These are phyloP conservation scores for Coniferiporia sulphurascens DNA, from an alignment of 1,284 basidiomycete genomes.

Conservation along the genomic window DNA sequence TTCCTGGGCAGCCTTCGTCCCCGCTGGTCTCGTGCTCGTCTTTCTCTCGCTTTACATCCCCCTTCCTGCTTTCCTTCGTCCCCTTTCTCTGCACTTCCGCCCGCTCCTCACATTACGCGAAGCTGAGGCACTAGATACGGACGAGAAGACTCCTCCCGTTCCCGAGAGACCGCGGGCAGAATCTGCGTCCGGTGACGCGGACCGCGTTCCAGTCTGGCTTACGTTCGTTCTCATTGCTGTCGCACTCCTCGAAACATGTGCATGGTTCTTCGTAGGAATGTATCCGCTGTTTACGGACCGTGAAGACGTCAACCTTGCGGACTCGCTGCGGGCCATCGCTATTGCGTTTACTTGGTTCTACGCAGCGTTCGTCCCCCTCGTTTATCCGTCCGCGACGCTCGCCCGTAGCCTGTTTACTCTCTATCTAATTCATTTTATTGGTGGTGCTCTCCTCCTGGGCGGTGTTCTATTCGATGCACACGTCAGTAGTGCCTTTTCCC, in stretches of 20 bases:
- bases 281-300: conserved; percentile 32
- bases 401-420: conserved; percentile 52
- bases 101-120: conserved; percentile 52
- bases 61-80: conserved; percentile 27
- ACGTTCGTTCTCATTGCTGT: conserved; percentile 46
- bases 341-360: conserved; percentile 54
- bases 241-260: conserved; percentile 44
- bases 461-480: conserved; percentile 44
- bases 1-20: conserved; percentile 51
- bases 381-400: conserved; percentile 38
- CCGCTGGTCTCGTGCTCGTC: conserved; percentile 42
- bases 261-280: conserved; percentile 46
- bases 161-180: background rate
- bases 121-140: conserved; percentile 46
- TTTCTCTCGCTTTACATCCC: conserved; percentile 38
- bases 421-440: conserved; percentile 40
- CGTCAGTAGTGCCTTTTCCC: conserved; percentile 35
- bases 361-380: conserved; percentile 39
- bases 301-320: conserved; percentile 23
- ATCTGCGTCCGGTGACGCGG: too few species aligned
- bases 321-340: conserved; percentile 31
- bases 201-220: conserved; percentile 44
- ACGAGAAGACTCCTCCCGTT: background rate
- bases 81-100: conserved; percentile 36
- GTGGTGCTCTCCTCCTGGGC: conserved; percentile 40